Evolutionary conservation across 2,329 filamentous ascomycete species (phyloP).

Genomic region (Cladosporium velox): DNA sequence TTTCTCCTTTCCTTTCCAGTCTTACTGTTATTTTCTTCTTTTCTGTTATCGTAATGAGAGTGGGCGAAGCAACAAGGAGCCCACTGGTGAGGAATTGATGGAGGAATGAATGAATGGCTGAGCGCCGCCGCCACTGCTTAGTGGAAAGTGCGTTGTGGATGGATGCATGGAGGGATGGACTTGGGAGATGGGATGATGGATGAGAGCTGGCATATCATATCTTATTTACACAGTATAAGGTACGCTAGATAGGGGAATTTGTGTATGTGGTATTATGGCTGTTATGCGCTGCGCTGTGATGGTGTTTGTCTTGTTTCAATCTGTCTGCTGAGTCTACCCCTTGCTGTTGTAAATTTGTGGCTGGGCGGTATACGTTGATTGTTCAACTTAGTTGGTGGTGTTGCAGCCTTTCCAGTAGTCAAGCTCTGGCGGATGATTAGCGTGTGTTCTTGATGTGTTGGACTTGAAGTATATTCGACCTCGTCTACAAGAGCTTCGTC

Average conservation of each 20-base stretch:
- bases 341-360: too few relatives aligned
- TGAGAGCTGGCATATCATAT: background rate
- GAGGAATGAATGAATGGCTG: background rate
- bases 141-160: background rate
- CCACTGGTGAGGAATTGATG: background rate
- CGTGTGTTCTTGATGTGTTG: too few relatives aligned
- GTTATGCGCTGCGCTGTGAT: background rate
- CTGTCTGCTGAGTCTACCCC: too few relatives aligned
- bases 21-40: background rate
- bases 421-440: too few relatives aligned
- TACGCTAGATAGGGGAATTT: background rate
- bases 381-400: too few relatives aligned
- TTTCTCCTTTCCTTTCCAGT: background rate
- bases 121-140: background rate
- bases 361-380: too few relatives aligned
- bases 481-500: background rate
- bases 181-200: too few relatives aligned
- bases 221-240: constrained; percentile 10
- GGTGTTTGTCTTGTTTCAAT: too few relatives aligned
- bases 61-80: background rate
- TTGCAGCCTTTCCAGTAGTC: too few relatives aligned
- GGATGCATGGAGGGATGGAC: background rate
- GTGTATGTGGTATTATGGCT: constrained; percentile 9
- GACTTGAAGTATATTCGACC: too few relatives aligned
- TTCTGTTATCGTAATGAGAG: background rate